These are phyloP conservation scores for Wickerhamomyces ciferrii DNA, from an alignment of 805 yeast genomes.

Conservation along the genomic window DNA sequence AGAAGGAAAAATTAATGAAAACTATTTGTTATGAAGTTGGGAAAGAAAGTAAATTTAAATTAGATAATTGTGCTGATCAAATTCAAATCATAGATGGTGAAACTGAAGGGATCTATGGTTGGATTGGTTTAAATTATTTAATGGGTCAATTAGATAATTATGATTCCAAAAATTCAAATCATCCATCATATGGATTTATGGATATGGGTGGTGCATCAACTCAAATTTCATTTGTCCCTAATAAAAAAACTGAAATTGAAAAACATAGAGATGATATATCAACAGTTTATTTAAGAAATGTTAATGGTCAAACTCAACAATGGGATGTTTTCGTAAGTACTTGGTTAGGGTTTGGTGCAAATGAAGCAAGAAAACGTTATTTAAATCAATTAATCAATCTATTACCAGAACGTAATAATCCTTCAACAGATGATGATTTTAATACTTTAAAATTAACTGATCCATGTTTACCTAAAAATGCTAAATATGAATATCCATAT, in stretches of 20 bases:
- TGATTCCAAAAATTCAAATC: slow-evolving; percentile 29
- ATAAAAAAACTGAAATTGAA: slow-evolving; percentile 47
- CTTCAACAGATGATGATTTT: slow-evolving; percentile 40
- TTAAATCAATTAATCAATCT: slow-evolving; percentile 48
- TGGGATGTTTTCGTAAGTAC: slow-evolving; percentile 93
- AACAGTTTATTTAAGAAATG: slow-evolving; percentile 55
- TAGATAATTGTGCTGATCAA: slow-evolving; percentile 56
- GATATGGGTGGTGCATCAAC: slow-evolving; percentile 99
- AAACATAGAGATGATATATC: slow-evolving; percentile 73
- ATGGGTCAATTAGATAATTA: slow-evolving; percentile 57
- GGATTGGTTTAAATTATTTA: slow-evolving; percentile 88
- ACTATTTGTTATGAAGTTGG: slow-evolving; percentile 57
- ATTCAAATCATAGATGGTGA: slow-evolving; percentile 90
- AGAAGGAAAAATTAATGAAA: slow-evolving; percentile 47
- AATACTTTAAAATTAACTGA: slow-evolving; percentile 41
- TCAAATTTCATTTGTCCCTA: slow-evolving; percentile 90
- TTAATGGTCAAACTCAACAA: slow-evolving; percentile 63
- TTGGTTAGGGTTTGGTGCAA: slow-evolving; percentile 98
- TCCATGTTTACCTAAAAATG: slow-evolving; percentile 77
- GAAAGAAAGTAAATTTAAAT: slow-evolving; percentile 49
- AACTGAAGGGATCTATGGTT: slow-evolving; percentile 92
- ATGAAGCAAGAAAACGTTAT: slow-evolving; percentile 80
- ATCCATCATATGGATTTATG: slow-evolving; percentile 84
- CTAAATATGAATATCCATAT: slow-evolving; percentile 39
- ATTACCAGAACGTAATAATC: slow-evolving; percentile 43